Percentiles rank a stretch among this genome's conserved stretches.
phyloP scores from a whole-genome alignment of 1,284 basidiomycete genomes.

The Chalciporus piperatoides region DNA sequence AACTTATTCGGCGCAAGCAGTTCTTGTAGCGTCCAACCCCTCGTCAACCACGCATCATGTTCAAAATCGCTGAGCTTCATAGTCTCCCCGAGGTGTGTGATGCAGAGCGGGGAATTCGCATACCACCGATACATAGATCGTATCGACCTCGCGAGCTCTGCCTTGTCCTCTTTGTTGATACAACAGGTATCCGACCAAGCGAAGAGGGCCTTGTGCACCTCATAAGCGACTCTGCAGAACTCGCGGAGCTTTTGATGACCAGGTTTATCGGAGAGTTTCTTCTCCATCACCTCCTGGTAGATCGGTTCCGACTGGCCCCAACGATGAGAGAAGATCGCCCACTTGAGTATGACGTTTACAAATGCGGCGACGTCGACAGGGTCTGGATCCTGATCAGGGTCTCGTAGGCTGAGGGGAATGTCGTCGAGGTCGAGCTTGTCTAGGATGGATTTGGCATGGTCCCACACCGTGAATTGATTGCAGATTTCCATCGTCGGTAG shows the following conservation, averaged over 20 bases:
- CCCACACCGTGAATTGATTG: neutral
- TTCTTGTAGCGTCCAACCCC: neutral
- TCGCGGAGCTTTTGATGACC: constrained; percentile 3
- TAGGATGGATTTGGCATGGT: neutral
- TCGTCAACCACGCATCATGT: constrained; percentile 6
- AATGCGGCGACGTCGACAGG: neutral
- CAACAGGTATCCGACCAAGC: constrained; percentile 7
- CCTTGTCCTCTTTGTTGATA: constrained; percentile 1
- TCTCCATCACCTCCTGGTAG: neutral
- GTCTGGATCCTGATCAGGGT: neutral
- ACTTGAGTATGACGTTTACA: neutral
- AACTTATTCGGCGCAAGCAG: neutral
- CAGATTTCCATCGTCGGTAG: neutral
- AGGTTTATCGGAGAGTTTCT: neutral
- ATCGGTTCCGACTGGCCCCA: constrained; percentile 2
- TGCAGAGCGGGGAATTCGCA: constrained; percentile 1
- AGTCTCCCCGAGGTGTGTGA: neutral
- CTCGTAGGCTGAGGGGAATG: neutral
- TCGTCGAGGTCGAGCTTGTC: neutral
- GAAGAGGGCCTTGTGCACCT: constrained; percentile 1
- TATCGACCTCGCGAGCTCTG: constrained; percentile 10
- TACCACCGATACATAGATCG: constrained; percentile 12
- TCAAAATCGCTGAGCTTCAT: neutral
- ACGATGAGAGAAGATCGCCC: constrained; percentile 8
- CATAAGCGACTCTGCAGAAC: constrained; percentile 1